Percentiles rank a stretch among this genome's conserved stretches.
Conservation (phyloP, 2,329 filamentous ascomycete genomes). For the Trichoderma koningiopsis region DNA sequence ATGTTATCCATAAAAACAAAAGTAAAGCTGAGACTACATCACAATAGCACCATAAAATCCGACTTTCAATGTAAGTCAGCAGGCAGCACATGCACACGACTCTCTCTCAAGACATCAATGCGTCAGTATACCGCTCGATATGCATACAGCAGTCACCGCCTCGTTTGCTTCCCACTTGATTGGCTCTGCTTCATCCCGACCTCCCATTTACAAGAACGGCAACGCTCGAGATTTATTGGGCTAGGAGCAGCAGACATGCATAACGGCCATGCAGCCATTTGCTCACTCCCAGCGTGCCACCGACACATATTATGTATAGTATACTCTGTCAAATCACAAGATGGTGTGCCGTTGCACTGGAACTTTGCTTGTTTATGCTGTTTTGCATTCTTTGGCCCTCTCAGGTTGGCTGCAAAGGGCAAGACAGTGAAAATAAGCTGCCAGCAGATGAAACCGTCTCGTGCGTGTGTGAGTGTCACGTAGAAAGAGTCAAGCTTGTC, state of each 20-base stretch:
- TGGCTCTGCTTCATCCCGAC: conserved; percentile 23
- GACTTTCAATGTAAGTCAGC: conserved; percentile 1
- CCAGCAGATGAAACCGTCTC: conserved; percentile 14
- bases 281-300: background rate
- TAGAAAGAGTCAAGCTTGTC: conserved; percentile 16
- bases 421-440: conserved; percentile 13
- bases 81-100: background rate
- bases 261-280: conserved; percentile 16
- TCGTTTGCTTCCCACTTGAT: conserved; percentile 12
- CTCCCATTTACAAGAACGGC: conserved; percentile 5
- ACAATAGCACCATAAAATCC: background rate
- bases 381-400: background rate
- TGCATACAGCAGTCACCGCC: conserved; percentile 13
- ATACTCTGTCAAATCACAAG: conserved; percentile 18
- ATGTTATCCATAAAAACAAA: background rate
- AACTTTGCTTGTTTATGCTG: background rate
- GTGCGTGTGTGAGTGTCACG: conserved; percentile 18
- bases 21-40: background rate
- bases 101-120: background rate
- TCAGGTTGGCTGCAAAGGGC: background rate
- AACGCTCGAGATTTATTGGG: conserved; percentile 10
- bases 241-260: conserved; percentile 15
- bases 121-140: background rate
- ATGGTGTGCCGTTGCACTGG: conserved; percentile 20
- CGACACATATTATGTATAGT: background rate